Percentiles rank a stretch among this genome's conserved stretches.
Evolutionary conservation across 176 grass and related monocot species (phyloP).

Genomic region (Alloteropsis semialata): DNA sequence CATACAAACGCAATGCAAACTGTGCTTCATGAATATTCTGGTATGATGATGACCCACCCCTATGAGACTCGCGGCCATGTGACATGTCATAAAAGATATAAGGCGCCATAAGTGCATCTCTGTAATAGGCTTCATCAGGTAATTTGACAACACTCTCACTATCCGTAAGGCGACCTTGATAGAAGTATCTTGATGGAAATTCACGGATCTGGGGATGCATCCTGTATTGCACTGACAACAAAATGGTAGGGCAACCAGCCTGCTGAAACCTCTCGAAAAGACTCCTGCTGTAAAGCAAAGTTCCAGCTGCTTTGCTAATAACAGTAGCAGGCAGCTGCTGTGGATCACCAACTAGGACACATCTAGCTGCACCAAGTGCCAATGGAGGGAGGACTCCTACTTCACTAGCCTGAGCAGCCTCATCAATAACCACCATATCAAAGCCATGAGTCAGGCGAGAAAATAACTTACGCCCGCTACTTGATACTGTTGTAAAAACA

Average conservation of each 20-base stretch:
- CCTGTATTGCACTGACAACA: slow-evolving; percentile 94
- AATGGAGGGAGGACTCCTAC: slow-evolving; percentile 89
- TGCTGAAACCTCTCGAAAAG: slow-evolving; percentile 99
- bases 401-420: slow-evolving; percentile 99
- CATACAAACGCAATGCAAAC: slow-evolving; percentile 71
- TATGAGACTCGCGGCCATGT: slow-evolving; percentile 93
- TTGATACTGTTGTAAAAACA: slow-evolving; percentile 99
- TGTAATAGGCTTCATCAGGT: slow-evolving; percentile 83
- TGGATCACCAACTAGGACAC: slow-evolving; percentile 95
- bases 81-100: slow-evolving; percentile 92
- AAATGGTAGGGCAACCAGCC: slow-evolving; percentile 90
- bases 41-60: slow-evolving; percentile 82
- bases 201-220: slow-evolving; percentile 99
- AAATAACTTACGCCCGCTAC: slow-evolving; percentile 93
- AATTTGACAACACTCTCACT: slow-evolving; percentile 79
- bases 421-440: slow-evolving; percentile 99
- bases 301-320: slow-evolving; percentile 99
- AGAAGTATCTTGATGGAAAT: slow-evolving; percentile 97
- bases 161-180: slow-evolving; percentile 87
- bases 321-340: slow-evolving; percentile 99
- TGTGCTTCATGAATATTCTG: slow-evolving; percentile 98
- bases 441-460: slow-evolving; percentile 97
- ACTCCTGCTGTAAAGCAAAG: slow-evolving; percentile 92
- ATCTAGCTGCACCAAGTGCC: slow-evolving; percentile 91
- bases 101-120: slow-evolving; percentile 71